Conservation (phyloP, 352 stramenopile species). For the Synura sp. region DNA sequence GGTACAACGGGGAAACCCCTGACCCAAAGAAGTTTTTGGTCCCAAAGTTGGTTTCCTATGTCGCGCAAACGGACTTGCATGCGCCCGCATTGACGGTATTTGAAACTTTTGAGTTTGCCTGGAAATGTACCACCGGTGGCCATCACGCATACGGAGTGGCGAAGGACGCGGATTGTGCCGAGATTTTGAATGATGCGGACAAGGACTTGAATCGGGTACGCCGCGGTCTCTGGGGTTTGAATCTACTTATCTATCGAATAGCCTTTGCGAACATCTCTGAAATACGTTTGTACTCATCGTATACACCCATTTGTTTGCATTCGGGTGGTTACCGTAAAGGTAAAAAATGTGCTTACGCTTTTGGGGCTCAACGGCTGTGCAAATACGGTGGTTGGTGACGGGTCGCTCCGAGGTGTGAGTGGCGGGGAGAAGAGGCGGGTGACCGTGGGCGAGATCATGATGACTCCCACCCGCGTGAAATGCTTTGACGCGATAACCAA, state of each 20-base stretch:
- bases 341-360: slow-evolving; percentile 67
- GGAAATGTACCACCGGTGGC: slow-evolving; percentile 63
- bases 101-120: slow-evolving; percentile 86
- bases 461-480: slow-evolving; percentile 63
- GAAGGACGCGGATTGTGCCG: slow-evolving; percentile 9
- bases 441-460: slow-evolving; percentile 82
- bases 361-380: slow-evolving; percentile 76
- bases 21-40: slow-evolving; percentile 51
- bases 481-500: slow-evolving; percentile 85
- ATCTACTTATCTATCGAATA: slow-evolving; percentile 43
- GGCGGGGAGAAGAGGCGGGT: slow-evolving; percentile 81
- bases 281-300: slow-evolving; percentile 45
- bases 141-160: slow-evolving; percentile 9
- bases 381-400: slow-evolving; percentile 85
- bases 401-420: slow-evolving; percentile 72
- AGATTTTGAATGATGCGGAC: slow-evolving; percentile 41
- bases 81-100: slow-evolving; percentile 74
- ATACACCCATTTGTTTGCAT: slow-evolving; percentile 51
- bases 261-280: no score
- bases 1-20: slow-evolving; percentile 55
- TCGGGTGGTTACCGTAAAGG: slow-evolving; percentile 63
- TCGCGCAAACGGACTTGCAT: slow-evolving; percentile 79
- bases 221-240: not conserved
- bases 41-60: slow-evolving; percentile 66
- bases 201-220: not conserved